These are phyloP conservation scores for Prunus davidiana DNA, from an alignment of 306 rosid species.

Conservation along the genomic window DNA sequence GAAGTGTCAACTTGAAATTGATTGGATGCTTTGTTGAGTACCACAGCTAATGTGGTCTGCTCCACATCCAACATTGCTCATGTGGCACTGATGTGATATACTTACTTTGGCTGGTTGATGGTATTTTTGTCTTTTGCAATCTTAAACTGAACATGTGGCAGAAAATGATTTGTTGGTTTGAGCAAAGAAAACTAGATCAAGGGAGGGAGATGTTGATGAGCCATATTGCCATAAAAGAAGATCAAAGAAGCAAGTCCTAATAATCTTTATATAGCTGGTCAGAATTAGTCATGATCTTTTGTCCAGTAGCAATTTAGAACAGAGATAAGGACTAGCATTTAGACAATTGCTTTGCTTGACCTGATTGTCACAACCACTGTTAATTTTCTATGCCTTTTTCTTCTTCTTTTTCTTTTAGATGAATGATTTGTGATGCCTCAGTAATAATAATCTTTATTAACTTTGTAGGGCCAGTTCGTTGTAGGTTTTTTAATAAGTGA, in stretches of 20 bases:
- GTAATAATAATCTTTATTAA: not conserved
- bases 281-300: not conserved
- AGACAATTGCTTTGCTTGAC: not conserved
- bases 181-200: not conserved
- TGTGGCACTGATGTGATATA: not conserved
- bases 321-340: not conserved
- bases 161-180: not conserved
- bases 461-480: not conserved
- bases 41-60: not conserved
- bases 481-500: not conserved
- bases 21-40: constrained; percentile 3
- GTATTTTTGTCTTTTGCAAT: constrained; percentile 1
- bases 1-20: not conserved
- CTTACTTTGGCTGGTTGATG: not conserved
- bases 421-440: not conserved
- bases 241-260: not conserved
- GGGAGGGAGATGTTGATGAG: not conserved
- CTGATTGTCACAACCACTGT: not conserved
- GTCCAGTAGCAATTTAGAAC: not conserved
- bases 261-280: not conserved
- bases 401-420: not conserved
- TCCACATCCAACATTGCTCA: not conserved
- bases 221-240: not conserved
- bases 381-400: not conserved
- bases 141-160: not conserved